Conservation (phyloP, 257 asterid genomes). For the Nicotiana obtusifolia region DNA sequence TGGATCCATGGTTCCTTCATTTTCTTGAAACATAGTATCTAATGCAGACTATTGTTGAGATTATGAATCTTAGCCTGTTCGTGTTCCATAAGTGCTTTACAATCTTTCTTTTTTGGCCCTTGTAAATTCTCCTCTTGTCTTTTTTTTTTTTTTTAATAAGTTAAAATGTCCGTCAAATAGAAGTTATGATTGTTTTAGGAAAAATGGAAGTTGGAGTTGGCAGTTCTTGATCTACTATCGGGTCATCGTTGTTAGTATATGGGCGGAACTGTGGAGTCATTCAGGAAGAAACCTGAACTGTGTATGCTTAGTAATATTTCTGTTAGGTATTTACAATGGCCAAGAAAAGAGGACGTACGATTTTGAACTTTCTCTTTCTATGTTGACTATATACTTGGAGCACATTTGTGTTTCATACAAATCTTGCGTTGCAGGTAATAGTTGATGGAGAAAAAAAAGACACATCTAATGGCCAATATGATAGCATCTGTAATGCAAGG, state of each 20-base stretch:
- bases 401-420: not conserved
- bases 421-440: constrained; percentile 44
- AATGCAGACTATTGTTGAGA: not conserved
- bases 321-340: not conserved
- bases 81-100: not conserved
- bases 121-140: not conserved
- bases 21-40: not conserved
- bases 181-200: constrained; percentile 3
- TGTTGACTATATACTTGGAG: not conserved
- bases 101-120: not conserved
- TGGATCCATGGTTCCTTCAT: not conserved
- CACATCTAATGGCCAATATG: constrained; percentile 59
- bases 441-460: constrained; percentile 70
- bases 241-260: not conserved
- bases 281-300: not conserved
- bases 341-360: not conserved
- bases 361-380: not conserved
- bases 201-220: not conserved
- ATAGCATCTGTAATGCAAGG: constrained; percentile 81
- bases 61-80: not conserved
- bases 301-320: not conserved
- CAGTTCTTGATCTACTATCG: not conserved
- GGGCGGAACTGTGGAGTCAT: not conserved
- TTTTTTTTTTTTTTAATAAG: not conserved
- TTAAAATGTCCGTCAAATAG: not conserved